Evolutionary conservation across 805 yeast species (phyloP), one percentile per base, ranked within the genome.

Genomic region (Diddensiella caesifluorescens): DNA sequence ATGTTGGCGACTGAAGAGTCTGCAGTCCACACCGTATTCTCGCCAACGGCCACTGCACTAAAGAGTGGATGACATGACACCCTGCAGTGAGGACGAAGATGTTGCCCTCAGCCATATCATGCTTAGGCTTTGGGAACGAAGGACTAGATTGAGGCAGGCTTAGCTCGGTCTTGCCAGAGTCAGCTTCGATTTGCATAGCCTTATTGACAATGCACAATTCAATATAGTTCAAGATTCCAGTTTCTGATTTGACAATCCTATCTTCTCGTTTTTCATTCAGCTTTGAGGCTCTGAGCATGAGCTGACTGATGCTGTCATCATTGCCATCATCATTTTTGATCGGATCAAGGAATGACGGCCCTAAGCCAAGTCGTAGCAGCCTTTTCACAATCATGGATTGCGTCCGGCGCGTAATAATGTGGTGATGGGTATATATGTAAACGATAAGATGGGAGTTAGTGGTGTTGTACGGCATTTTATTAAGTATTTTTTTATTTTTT

Each of bases 301-400:
- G 19, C 7, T 29, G 12, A 13, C 15, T 29, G 6, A n/a, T 19
- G 27, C 9, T 12, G 6, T 29, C 32, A 13, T 29, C 15, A 7
- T 7, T 13, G 7, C n/a, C 16, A 7, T 29, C 38, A 5, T 22
- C 39, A 10, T 44, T 41, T 7, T 40, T 41, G 19, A 34, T 40
- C 7, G 44, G 36, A 12, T 49, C 54, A 12, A 49, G 40, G 35
- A 48, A 52, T 15, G 53, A 48, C 15, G 52, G 50, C 18, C 56
- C 56, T 33, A 52, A 33, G 5, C 53, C 56, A 30, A 52, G 41
- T 22, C 56, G 18, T 37, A 50, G 40, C 20, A 52, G 42, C 22
- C 54, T 38, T 30, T 52, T 50, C 19, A 40, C 31, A 9, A 52
- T 52, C 56, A 52, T 52, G 15, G n/a, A n/a, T n/a, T n/a, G n/a